Evolutionary conservation across 192 early-diverging fungal species (phyloP), one percentile per base, ranked within the genome.

Genomic region (Coemansia aciculifera): DNA sequence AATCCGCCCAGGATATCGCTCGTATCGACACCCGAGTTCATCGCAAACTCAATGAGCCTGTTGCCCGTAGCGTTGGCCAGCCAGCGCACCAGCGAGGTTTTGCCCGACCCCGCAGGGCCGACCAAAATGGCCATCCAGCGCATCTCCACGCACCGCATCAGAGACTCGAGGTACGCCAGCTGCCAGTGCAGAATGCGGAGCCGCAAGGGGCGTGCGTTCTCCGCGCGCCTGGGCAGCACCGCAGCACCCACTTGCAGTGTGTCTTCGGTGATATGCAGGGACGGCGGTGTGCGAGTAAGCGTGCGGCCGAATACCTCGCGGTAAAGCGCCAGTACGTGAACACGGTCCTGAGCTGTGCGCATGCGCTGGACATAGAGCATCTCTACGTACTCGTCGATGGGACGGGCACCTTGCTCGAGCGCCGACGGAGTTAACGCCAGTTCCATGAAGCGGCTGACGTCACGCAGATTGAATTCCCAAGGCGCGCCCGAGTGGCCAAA

Each of bases 381-480:
- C 56, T 92, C 87, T 15, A 98, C 74, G 61, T 86, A 94, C 48
- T 89, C 84, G 23, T 85, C 81, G 12, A 72, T 48, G 3, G 76
- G 77, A 60, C 66, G 63, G 1, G 64, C 37, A 2, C 60, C 66
- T 1, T 17, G 37, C 40, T 69, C 77, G 38, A 74, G 67, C 42
- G 63, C 11, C 15, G 72, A 72, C 7, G 62, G 27, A 6, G 21
- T 27, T 11, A 67, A 59, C 73, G 91, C 86, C 21, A 98, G 75
- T 40, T 97, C 92, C 65, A 99, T 84, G 90, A 96, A 97, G 32
- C 97, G 89, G 75, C 93, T 87, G 29, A 97, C 91, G 84, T 99
- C 97, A n/a, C 97, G 92, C 68, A 99, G 74, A 68, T 99, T 99
- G 77, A 98, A 99, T 69, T 99, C 97, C 97, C 97, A 99, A 2